These are phyloP conservation scores for Ploettnerulaceae sp. DNA, from an alignment of 2,329 filamentous ascomycete species.

Conservation along the genomic window DNA sequence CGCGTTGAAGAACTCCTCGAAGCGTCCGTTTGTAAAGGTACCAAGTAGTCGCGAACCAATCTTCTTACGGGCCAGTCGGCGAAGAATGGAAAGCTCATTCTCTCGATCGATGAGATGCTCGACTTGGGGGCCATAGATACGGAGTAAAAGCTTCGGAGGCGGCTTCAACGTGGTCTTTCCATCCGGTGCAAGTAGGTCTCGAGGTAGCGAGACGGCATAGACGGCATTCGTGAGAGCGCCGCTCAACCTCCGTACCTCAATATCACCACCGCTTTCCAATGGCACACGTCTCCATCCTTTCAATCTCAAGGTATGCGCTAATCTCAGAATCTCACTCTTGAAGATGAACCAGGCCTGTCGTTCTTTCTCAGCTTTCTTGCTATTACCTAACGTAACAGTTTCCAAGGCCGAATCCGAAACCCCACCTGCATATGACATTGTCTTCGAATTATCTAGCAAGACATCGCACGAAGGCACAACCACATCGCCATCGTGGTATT, in stretches of 20 bases:
- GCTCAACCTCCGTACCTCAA: constrained; percentile 72
- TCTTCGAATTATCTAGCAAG: constrained; percentile 84
- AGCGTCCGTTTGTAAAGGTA: constrained; percentile 90
- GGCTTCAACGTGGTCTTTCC: constrained; percentile 29
- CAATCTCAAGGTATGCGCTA: constrained; percentile 81
- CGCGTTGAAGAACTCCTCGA: constrained; percentile 91
- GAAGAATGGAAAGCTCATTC: constrained; percentile 79
- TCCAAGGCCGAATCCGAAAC: constrained; percentile 35
- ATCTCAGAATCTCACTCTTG: constrained; percentile 85
- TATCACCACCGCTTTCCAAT: constrained; percentile 61
- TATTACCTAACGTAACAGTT: constrained; percentile 37
- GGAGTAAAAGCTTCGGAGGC: constrained; percentile 68
- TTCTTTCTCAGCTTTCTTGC: constrained; percentile 57
- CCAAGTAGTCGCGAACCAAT: constrained; percentile 89
- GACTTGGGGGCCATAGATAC: constrained; percentile 91
- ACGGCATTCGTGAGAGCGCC: constrained; percentile 95
- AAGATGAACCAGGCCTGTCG: constrained; percentile 76
- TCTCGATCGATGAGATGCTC: constrained; percentile 95
- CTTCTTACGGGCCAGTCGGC: constrained; percentile 80
- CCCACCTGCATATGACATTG: constrained; percentile 67
- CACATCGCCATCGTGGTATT: constrained; percentile 74
- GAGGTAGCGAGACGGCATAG: constrained; percentile 84
- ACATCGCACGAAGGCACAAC: constrained; percentile 83
- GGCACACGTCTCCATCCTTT: constrained; percentile 89
- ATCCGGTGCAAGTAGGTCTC: constrained; percentile 49